Base-by-base conservation (phyloP, 345 rosid genomes). In the Turnera subulata region DNA sequence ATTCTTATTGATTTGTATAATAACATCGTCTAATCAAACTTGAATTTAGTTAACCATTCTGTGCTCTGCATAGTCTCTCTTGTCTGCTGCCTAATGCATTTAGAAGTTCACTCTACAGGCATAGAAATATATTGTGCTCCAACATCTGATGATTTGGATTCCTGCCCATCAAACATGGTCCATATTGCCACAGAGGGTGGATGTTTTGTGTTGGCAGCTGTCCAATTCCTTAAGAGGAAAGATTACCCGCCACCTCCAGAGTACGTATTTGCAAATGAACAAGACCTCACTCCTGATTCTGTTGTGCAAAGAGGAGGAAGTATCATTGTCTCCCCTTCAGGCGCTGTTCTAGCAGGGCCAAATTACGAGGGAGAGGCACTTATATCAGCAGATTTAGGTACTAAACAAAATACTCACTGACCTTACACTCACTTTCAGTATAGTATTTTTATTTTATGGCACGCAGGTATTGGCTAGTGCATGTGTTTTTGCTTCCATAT, bases 151-250 rank as follows among this genome's bases (percentile, higher is more conserved):
- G 20, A 46, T 2, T 16, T 50, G 10, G 68, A 56, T 35, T 9
- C 22, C 25, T 63, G 73, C 64, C 45, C 52, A 50, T 53, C 68
- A 1, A 23, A 68, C 0, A 40, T 58, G 64, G 25, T 43, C 19
- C 73, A 69, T 47, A 53, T 69, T 50, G 64, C 73, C 0, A 1
- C 63, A 4, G 68, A 69, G 52, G 68, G 73, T 16, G 26, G 68
- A n/a, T 69, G 73, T 58, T 69, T 69, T 58, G 68, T 69, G 26
- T 64, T 63, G 23, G 57, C 64, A 3, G 68, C 73, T 2, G 63
- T 57, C 46, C 73, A 69, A 33, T 63, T 57, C 49, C 45, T 50
- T 21, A 19, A 18, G 18, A 38, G 68, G 51, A 46, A 55, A 46
- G 73, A 69, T 25, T 52, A 29, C n/a, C 65, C 56, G 0, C 33